Percentiles rank a stretch among this genome's conserved stretches.
Evolutionary conservation across 2,329 filamentous ascomycete species (phyloP).

Genomic region (Gyromitra esculenta): DNA sequence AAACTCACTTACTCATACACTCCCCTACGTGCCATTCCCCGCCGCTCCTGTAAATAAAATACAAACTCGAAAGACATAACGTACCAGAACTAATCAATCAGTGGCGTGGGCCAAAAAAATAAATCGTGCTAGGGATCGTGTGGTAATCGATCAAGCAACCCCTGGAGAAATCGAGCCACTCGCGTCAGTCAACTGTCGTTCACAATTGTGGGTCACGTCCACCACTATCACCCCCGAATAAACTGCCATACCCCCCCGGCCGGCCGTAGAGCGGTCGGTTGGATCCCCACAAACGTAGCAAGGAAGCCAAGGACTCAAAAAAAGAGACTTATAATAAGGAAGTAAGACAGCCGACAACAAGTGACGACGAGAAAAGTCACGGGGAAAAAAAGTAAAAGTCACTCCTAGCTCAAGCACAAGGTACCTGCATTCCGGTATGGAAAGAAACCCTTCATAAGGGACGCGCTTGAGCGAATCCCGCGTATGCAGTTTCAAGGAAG

Average conservation of each 20-base stretch:
- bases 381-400: conserved; percentile 37
- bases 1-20: not conserved
- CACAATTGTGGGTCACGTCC: conserved; percentile 22
- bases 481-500: not conserved
- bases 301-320: conserved; percentile 46
- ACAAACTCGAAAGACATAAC: conserved; percentile 19
- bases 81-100: conserved; percentile 30
- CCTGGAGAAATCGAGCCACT: conserved; percentile 43
- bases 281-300: conserved; percentile 53
- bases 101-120: conserved; percentile 29
- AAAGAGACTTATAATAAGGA: conserved; percentile 22
- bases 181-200: conserved; percentile 30
- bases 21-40: conserved; percentile 19
- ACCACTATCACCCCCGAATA: conserved; percentile 3
- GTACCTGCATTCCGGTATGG: conserved; percentile 5
- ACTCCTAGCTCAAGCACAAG: not conserved
- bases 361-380: conserved; percentile 38
- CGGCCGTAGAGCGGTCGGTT: conserved; percentile 53
- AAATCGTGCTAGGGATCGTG: conserved; percentile 4
- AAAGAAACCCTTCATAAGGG: not conserved
- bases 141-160: conserved; percentile 25
- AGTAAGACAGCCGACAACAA: conserved; percentile 43
- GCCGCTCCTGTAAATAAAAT: conserved; percentile 26
- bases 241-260: conserved; percentile 49
- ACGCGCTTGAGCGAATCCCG: not conserved